These are phyloP conservation scores for Amanita subjunquillea DNA, from an alignment of 768 basidiomycete genomes.

Conservation along the genomic window DNA sequence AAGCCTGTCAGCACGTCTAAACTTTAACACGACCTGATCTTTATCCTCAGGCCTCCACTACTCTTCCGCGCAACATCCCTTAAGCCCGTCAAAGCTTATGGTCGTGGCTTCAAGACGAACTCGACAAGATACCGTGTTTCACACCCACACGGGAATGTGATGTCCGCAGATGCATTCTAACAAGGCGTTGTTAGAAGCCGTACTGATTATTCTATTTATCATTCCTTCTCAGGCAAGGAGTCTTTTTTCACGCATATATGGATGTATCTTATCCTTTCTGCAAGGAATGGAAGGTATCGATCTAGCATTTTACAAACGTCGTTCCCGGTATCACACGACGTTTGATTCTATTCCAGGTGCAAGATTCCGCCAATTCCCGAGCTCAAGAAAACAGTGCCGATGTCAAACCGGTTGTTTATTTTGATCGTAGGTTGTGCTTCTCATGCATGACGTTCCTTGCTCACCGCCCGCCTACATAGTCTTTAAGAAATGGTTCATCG, in stretches of 20 bases:
- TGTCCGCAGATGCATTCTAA: too few relatives aligned
- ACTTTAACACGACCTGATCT: too few relatives aligned
- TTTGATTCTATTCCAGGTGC: conserved; percentile 58
- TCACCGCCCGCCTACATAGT: not conserved
- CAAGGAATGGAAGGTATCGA: conserved; percentile 60
- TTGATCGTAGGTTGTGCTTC: conserved; percentile 47
- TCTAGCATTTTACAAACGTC: conserved; percentile 66
- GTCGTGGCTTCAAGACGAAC: too few relatives aligned
- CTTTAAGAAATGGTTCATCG: conserved; percentile 26
- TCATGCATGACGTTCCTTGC: not conserved
- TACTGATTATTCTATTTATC: too few relatives aligned
- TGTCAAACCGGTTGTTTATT: conserved; percentile 47
- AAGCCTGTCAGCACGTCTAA: too few relatives aligned
- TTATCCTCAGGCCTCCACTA: too few relatives aligned
- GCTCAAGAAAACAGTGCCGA: conserved; percentile 11
- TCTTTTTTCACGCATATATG: not conserved
- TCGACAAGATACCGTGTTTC: too few relatives aligned
- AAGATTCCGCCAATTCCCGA: conserved; percentile 15
- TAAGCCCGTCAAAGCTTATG: too few relatives aligned
- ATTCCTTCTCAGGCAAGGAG: conserved; percentile 14
- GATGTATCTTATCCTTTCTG: not conserved
- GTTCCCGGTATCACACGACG: conserved; percentile 70
- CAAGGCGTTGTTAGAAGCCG: too few relatives aligned
- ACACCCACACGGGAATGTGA: too few relatives aligned
- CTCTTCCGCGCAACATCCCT: too few relatives aligned